Evolutionary conservation across 768 basidiomycete genomes (phyloP), one percentile per base, ranked within the genome.

Genomic region (Naematelia encephala): DNA sequence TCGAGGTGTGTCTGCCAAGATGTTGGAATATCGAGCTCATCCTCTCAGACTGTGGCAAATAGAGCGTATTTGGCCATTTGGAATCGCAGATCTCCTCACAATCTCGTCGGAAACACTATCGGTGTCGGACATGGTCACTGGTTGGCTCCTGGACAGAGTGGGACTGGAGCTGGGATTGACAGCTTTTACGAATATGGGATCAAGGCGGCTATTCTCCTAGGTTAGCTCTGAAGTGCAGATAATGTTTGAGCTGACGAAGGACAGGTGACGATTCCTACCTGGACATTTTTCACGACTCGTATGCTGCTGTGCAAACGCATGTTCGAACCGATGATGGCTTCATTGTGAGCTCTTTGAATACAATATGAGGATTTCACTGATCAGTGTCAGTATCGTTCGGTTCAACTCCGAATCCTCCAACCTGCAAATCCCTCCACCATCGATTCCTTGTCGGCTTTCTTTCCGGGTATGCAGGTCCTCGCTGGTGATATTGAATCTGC

Each of bases 371-470:
- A 22, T 1, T 48, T 25, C 25, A 28, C 34, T 60, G 56, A 19
- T 56, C 46, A n/a, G 44, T 0, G 19, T 19, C 68, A 96, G 93
- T 97, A 87, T 80, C 88, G 89, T 46, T 85, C 83, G 22, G 85
- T 92, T n/a, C 85, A 90, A 58, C 88, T 92, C 78, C 79, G 84
- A 51, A 84, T 80, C 26, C 91, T 93, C 19, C 86, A 89, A 59
- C 80, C 85, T 4, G 81, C 86, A 3, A 45, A 39, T 5, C 89
- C 86, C 69, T 79, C 82, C 46, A 87, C 86, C n/a, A 80, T 94
- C n/a, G 96, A 99, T 74, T 96, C 91, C 1, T 79, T 99, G 14
- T 90, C 91, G 1, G 92, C 96, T 1, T 99, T 98, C 76, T 91
- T 93, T 86, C 91, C 94, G n/a, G 96, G 93, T 21, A 80, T 97